These are phyloP conservation scores for Asterella californica DNA, from an alignment of 225 moss, liverwort and hornwort species.

Conservation along the genomic window DNA sequence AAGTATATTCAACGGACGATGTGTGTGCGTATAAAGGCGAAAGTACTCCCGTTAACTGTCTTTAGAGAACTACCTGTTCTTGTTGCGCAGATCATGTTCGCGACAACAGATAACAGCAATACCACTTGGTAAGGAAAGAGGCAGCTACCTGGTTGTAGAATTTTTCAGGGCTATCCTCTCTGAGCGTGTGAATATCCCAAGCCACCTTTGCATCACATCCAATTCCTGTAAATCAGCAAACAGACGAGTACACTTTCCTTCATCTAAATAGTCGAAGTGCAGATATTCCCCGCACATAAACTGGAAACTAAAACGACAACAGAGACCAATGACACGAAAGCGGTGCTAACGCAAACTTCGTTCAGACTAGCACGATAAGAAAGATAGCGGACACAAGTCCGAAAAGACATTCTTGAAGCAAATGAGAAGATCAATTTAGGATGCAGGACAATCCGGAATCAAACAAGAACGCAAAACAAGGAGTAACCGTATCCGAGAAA, in stretches of 20 bases:
- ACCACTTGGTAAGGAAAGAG: not conserved
- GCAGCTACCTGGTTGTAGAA: slow-evolving; percentile 51
- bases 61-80: not conserved
- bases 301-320: not conserved
- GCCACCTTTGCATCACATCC: slow-evolving; percentile 70
- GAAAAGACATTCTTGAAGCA: not conserved
- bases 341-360: no score
- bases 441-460: not conserved
- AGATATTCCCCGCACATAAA: not conserved
- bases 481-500: no score
- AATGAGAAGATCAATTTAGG: not conserved
- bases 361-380: no score
- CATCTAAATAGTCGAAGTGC: slow-evolving; percentile 1
- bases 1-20: not conserved
- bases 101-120: not conserved
- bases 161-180: slow-evolving; percentile 54
- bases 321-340: not conserved
- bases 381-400: no score
- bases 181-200: slow-evolving; percentile 53
- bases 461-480: no score
- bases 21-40: not conserved
- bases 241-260: slow-evolving; percentile 20
- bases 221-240: slow-evolving; percentile 42
- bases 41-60: not conserved
- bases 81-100: not conserved